Base-by-base conservation (phyloP, 345 rosid genomes). In the Melaleuca quinquenervia region DNA sequence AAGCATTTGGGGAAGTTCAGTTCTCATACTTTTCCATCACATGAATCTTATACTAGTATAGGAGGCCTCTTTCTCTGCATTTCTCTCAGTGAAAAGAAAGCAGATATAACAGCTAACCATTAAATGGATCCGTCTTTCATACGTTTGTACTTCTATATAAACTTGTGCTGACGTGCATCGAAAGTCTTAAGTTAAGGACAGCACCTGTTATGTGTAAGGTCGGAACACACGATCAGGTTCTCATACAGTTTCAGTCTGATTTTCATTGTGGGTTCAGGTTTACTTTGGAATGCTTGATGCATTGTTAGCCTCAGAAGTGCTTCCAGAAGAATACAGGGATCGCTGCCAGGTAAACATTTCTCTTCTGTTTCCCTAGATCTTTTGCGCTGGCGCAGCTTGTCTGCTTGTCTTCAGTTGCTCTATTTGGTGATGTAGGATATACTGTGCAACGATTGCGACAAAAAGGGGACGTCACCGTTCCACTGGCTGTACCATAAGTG, bases 281-380 rank as follows among this genome's bases (percentile, higher is more conserved):
- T 97, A 96, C 92, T 96, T 97, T 45, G 98, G 98, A 85, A 96
- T 96, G 98, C 97, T 97, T 85, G 98, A 97, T 82, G 96, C 98
- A 13, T 86, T 97, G 86, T 90, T 96, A 91, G 98, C 96, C 83
- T 88, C 95, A 7, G 98, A 96, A 91, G 97, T 91, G 89, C 98
- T 96, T 88, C 98, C 98, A 74, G 96, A 93, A 87, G 99, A 97
- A 89, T 96, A 92, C 84, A 91, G 90, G 87, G 90, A 94, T 86
- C 94, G 90, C 36, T 90, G 87, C 90, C 99, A 96, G 96, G 99
- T 95, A 88, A 64, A 70, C 24, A 70, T 70, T 8, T 70, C 78
- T 64, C 76, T 29, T 29, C 48, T 70, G 78, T 70, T 70, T 70
- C 48, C 78, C 32, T 70, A 9, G 78, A 70, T 70, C 12, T 70